These are phyloP conservation scores for Soucietia sequanensis DNA, from an alignment of 805 yeast species.

Conservation along the genomic window DNA sequence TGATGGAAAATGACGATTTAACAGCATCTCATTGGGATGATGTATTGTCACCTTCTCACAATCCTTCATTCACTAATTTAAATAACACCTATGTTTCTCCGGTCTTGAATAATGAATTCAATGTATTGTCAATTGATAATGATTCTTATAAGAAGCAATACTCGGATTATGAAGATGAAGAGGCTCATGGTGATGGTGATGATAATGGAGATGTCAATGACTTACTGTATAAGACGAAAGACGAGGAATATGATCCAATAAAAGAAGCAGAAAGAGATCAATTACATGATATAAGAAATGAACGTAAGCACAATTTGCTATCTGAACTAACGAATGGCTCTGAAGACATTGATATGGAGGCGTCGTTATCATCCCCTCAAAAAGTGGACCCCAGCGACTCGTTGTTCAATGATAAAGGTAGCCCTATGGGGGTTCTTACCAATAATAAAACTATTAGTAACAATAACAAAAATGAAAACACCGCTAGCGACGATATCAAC, in stretches of 20 bases:
- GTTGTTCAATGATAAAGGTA: slow-evolving; percentile 33
- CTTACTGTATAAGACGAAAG: too few relatives aligned
- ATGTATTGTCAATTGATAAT: slow-evolving; percentile 16
- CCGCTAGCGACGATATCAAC: too few relatives aligned
- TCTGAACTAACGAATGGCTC: slow-evolving; percentile 44
- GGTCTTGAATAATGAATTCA: slow-evolving; percentile 16
- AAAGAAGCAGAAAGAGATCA: slow-evolving; percentile 17
- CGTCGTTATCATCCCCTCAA: slow-evolving; percentile 29
- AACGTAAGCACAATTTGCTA: slow-evolving; percentile 32
- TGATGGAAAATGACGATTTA: slow-evolving; percentile 49
- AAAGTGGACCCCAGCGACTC: slow-evolving; percentile 20
- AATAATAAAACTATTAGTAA: slow-evolving; percentile 4
- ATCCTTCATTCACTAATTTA: neutral
- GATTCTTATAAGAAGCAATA: slow-evolving; percentile 9
- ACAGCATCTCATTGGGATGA: slow-evolving; percentile 65
- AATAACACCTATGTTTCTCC: slow-evolving; percentile 9
- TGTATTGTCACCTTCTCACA: slow-evolving; percentile 34
- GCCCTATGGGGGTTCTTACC: slow-evolving; percentile 21
- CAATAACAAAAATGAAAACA: too few relatives aligned
- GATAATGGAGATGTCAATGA: too few relatives aligned
- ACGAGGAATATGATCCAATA: slow-evolving; percentile 1
- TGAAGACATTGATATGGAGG: slow-evolving; percentile 29
- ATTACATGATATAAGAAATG: slow-evolving; percentile 28
- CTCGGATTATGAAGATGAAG: slow-evolving; percentile 13
- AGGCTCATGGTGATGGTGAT: slow-evolving; percentile 2